Base-by-base conservation (phyloP, 805 yeast genomes). In the Hanseniaspora osmophila region DNA sequence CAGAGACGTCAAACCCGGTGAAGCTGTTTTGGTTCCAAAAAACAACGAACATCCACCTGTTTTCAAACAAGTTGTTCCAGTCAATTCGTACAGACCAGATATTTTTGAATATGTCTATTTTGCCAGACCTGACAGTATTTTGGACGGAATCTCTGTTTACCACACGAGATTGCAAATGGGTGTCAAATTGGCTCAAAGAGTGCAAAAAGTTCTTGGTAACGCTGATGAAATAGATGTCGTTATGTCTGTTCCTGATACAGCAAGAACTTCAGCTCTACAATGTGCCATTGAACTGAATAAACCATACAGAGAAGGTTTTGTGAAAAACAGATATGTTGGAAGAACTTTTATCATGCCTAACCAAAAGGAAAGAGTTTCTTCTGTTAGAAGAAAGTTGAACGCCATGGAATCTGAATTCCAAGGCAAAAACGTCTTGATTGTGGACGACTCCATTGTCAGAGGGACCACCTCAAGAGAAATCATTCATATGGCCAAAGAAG, bases 291-390 rank as follows among this genome's bases (percentile, higher is more conserved):
- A 78, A 42, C 70, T 92, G 51, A 74, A 77, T 41, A 60, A 86
- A 16, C 94, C 95, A 16, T 92, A 86, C 66, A 77, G 98, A 59
- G 98, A 92, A 67, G 98, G 96, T 22, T 92, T 92, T 60, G 94
- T 92, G 51, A 92, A 92, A 64, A 92, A 92, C 68, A 75, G 96
- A 56, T 92, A 92, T 60, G 94, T 92, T 48, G 98, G 98, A 30
- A 78, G 98, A 65, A 92, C 98, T 1, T 92, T 92, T 60, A 92
- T 92, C 58, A 92, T 92, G 98, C 97, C 98, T 13, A 88, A 86
- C 67, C 98, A 92, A 70, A 77, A 78, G 61, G 94, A 88, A 65
- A 78, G 98, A 64, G 78, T 88, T 44, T 85, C 95, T 2, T 81
- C 94, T 19, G 98, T 92, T 15, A 77, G 98, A 60, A 76, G 95